Percentiles rank a stretch among this genome's conserved stretches.
These are phyloP conservation scores for Neonectria faginata DNA, from an alignment of 2,329 filamentous ascomycete genomes.

Conservation along the genomic window DNA sequence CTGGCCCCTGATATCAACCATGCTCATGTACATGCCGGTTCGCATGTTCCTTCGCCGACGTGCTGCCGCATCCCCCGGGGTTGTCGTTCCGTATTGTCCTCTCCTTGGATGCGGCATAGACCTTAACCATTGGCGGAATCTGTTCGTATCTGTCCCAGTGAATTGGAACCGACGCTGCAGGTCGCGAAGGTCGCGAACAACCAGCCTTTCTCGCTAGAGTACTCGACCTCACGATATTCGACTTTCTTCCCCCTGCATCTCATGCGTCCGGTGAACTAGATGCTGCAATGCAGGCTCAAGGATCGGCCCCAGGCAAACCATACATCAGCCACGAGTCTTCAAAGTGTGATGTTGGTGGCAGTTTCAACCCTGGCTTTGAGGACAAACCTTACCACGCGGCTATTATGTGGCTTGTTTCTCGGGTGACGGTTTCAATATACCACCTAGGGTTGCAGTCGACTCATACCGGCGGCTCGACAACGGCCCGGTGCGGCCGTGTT, in stretches of 20 bases:
- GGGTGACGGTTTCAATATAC: background rate
- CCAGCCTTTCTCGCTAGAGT: background rate
- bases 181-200: background rate
- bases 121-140: background rate
- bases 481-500: background rate
- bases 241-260: background rate
- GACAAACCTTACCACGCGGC: background rate
- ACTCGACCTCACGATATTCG: background rate
- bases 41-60: slow-evolving; percentile 16
- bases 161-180: background rate
- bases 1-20: background rate
- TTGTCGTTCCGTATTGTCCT: background rate
- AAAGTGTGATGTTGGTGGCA: background rate
- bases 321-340: background rate
- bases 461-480: background rate
- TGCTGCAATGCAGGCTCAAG: background rate
- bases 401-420: background rate
- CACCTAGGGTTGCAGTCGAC: background rate
- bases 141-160: background rate
- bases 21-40: background rate
- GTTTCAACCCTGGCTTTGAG: background rate
- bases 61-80: slow-evolving; percentile 8
- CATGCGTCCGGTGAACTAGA: background rate
- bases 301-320: background rate
- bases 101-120: background rate